Percentiles rank a stretch among this genome's conserved stretches.
phyloP scores from a whole-genome alignment of 2,329 filamentous ascomycete genomes.

The Fusarium acutatum region DNA sequence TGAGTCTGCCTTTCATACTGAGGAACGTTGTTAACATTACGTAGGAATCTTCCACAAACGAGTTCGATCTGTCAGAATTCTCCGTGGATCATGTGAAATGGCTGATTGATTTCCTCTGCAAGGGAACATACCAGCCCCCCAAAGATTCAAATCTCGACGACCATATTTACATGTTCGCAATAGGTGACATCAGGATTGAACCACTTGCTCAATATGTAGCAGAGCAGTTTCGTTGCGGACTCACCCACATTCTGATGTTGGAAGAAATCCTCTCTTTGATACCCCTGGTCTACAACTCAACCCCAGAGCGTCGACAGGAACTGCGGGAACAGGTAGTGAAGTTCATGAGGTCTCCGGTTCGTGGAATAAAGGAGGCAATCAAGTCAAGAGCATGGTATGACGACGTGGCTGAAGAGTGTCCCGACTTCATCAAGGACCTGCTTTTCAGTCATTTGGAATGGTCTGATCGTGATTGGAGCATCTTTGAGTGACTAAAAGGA shows the following conservation, averaged over 20 bases:
- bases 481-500: background rate
- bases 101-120: constrained; percentile 13
- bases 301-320: background rate
- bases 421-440: constrained; percentile 5
- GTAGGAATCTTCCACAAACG: background rate
- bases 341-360: background rate
- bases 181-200: background rate
- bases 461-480: background rate
- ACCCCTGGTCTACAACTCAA: background rate
- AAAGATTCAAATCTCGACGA: background rate
- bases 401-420: background rate
- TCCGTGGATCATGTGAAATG: background rate
- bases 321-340: background rate
- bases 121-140: background rate
- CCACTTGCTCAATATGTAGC: background rate
- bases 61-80: background rate
- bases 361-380: accelerated
- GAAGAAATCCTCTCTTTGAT: background rate
- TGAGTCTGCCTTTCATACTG: background rate
- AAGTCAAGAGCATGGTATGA: background rate
- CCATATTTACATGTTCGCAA: background rate
- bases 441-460: background rate
- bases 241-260: accelerated
- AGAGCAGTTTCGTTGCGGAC: background rate
- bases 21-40: background rate